Percentiles rank a stretch among this genome's conserved stretches.
These are phyloP conservation scores for Hymenoscyphus infarciens DNA, from an alignment of 2,329 filamentous ascomycete genomes.

Conservation along the genomic window DNA sequence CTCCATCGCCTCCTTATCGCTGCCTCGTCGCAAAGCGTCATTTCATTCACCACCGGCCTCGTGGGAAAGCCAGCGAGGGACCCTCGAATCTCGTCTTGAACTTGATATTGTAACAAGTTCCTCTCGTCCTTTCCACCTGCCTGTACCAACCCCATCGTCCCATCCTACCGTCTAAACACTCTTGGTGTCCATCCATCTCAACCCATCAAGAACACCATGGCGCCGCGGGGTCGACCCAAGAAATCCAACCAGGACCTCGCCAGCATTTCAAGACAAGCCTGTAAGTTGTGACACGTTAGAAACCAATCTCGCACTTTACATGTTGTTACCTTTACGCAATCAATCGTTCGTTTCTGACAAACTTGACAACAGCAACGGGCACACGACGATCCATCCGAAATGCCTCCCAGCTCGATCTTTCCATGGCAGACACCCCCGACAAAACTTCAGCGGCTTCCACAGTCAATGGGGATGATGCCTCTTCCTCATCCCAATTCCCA, in stretches of 20 bases:
- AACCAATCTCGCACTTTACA: not conserved
- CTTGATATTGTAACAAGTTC: not conserved
- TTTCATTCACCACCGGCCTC: not conserved
- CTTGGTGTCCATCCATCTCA: not conserved
- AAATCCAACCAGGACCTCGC: conserved; percentile 22
- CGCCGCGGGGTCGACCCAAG: conserved; percentile 26
- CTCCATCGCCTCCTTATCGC: not conserved
- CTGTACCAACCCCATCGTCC: not conserved
- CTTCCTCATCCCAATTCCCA: conserved; percentile 21
- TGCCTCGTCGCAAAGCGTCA: not conserved
- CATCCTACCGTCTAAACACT: not conserved
- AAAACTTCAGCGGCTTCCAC: conserved; percentile 8
- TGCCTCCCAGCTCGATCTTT: conserved; percentile 9
- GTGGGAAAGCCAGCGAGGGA: not conserved
- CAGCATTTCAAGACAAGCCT: conserved; percentile 25
- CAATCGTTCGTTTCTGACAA: conserved; percentile 13
- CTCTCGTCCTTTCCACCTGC: not conserved
- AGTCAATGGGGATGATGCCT: conserved; percentile 15
- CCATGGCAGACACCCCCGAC: conserved; percentile 7
- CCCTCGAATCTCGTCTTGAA: not conserved
- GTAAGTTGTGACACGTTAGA: conserved; percentile 20
- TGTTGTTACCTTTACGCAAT: not conserved
- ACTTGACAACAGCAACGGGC: conserved; percentile 16
- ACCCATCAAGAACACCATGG: conserved; percentile 11
- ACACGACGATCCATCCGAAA: conserved; percentile 24